Evolutionary conservation across 164 flowering plant genomes (phyloP).

Genomic region (Aristolochia contorta): DNA sequence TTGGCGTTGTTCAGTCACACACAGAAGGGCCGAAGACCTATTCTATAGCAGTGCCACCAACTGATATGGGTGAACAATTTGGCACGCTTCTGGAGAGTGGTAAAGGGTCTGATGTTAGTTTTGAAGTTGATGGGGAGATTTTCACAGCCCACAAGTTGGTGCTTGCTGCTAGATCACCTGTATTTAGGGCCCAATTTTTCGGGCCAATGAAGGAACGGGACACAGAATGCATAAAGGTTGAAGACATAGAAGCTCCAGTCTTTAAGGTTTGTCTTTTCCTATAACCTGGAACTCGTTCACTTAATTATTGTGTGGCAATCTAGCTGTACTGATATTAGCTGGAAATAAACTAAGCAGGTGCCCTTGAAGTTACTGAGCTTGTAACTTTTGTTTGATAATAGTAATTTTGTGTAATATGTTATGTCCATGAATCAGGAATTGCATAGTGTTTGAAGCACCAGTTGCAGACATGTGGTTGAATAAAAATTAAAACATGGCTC

Average conservation of each 20-base stretch:
- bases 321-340: no score
- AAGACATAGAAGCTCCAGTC: slow-evolving; percentile 80
- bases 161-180: slow-evolving; percentile 88
- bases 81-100: slow-evolving; percentile 75
- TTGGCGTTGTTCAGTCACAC: slow-evolving; percentile 75
- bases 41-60: slow-evolving; percentile 53
- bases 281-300: no score
- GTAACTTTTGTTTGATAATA: no score
- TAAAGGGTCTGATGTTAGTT: slow-evolving; percentile 57
- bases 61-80: slow-evolving; percentile 63
- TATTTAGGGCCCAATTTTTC: slow-evolving; percentile 85
- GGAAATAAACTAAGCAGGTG: no score
- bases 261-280: slow-evolving; percentile 46
- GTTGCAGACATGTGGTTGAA: no score
- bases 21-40: slow-evolving; percentile 80
- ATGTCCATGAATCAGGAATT: no score
- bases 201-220: slow-evolving; percentile 44
- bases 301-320: not conserved
- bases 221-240: slow-evolving; percentile 42
- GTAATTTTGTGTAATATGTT: no score
- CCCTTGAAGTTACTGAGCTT: no score
- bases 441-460: no score
- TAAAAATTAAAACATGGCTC: no score
- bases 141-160: slow-evolving; percentile 77
- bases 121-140: slow-evolving; percentile 69